phyloP scores from a whole-genome alignment of 345 rosid genomes.

The Heritiera fomes region DNA sequence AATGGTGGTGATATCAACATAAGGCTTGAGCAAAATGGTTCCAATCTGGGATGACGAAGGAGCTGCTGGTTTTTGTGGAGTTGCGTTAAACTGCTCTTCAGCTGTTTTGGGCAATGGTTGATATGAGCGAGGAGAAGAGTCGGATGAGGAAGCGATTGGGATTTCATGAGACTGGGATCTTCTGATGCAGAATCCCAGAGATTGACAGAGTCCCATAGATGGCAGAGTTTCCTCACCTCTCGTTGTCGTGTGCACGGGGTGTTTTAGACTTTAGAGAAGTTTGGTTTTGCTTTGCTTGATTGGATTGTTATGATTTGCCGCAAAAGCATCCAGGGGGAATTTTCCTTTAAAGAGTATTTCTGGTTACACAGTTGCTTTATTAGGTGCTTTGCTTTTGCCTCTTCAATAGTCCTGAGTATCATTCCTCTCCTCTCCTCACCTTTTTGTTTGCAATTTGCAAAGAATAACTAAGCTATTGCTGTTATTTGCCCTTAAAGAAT shows the following conservation, averaged over 20 bases:
- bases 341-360: background rate
- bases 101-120: constrained; percentile 34
- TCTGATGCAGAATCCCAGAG: constrained; percentile 54
- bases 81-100: constrained; percentile 4
- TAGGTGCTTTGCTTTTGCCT: constrained; percentile 36
- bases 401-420: constrained; percentile 21
- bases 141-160: constrained; percentile 59
- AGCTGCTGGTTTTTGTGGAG: constrained; percentile 16
- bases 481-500: background rate
- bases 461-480: background rate
- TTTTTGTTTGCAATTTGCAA: background rate
- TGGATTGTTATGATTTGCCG: constrained; percentile 21
- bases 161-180: constrained; percentile 45
- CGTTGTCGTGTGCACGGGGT: constrained; percentile 17
- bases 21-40: constrained; percentile 57
- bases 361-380: background rate
- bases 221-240: background rate
- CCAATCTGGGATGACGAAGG: constrained; percentile 46
- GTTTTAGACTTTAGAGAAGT: background rate
- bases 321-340: background rate
- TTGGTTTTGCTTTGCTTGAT: constrained; percentile 8
- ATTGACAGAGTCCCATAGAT: constrained; percentile 19
- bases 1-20: constrained; percentile 48
- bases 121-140: constrained; percentile 36
- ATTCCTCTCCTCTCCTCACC: constrained; percentile 3